Base-by-base conservation (phyloP, 768 basidiomycete genomes). In the Serpula lacrymans region DNA sequence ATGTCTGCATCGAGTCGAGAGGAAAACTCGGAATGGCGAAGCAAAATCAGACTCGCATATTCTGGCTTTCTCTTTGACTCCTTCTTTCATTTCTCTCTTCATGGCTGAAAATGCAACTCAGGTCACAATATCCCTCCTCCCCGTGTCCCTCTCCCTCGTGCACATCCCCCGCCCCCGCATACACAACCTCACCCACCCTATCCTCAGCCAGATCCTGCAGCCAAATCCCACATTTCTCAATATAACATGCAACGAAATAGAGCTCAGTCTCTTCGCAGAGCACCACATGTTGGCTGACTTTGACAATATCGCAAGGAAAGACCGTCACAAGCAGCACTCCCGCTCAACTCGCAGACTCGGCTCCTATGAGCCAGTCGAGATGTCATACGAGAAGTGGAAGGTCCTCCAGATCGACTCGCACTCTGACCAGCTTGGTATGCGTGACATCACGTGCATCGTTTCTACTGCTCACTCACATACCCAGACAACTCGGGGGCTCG, bases 321-420 rank as follows among this genome's bases (percentile, higher is more conserved):
- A 84, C 50, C 65, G 77, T 33, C 72, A 65, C 14, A 68, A 62
- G 36, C 66, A 67, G 32, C 67, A 70, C 18, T 63, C 69, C 22
- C 60, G 64, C 37, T 65, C 71, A 2, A 62, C 45, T 34, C 55
- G n/a, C 43, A 16, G 28, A 45, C 51, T 18, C 21, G 25, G 14
- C 39, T 48, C 31, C 33, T 63, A 69, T 25, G 74, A 80, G 32
- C 71, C 75, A 17, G 71, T 88, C 34, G 82, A 87, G 50, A 75
- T 86, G 33, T 84, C 84, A 1, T 77, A 74, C 46, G 84, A 88
- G 45, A 72, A 71, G 44, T 90, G 87, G 87, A 79, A 73, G 49
- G 87, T 87, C 16, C 70, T 90, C 22, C 86, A 89, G 60, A 82
- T 90, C 39, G 86, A 88, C 59, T 84, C 84, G 0, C 86, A 88